Base-by-base conservation (phyloP, 148 eudicot genomes). In the Nepenthes gracilis region DNA sequence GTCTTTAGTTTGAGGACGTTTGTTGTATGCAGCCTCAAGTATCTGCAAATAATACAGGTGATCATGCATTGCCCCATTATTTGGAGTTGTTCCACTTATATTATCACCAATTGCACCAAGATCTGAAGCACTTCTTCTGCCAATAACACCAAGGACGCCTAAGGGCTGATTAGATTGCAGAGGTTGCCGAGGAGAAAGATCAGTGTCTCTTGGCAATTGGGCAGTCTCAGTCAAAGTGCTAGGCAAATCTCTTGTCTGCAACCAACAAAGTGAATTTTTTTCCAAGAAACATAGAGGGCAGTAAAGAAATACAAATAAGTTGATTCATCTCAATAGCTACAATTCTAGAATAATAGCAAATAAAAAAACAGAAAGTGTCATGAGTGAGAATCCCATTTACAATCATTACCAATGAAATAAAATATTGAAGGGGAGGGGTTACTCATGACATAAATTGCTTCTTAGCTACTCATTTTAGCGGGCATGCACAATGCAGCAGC, bases 41-140 rank as follows among this genome's bases (percentile, higher is more conserved):
- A 93, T 93, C 77, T 86, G 88, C 67, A 80, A 63, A 79, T 77
- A 82, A 76, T 84, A 75, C 32, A 69, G 63, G 54, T 78, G 85
- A 70, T 93, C 99, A 73, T 81, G 95, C 72, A 78, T 68, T 63
- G 70, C 84, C 49, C 80, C 91, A 53, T 83, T 76, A 66, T 64
- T 89, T 55, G 80, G 66, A 67, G 80, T 62, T 57, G 85, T 73
- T 59, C 83, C 90, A 63, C 85, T 68, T 32, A 92, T 72, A 75
- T 72, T 83, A 73, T 92, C 94, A 62, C 98, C 99, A 72, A 89
- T 81, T 4, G 96, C 81, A 38, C 96, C 99, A 61, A 93, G 92
- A 70, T 89, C 96, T 51, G 99, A 72, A 57, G 83, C 84, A 75
- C 99, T 86, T 80, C 85, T 88, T 71, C 92, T 80, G 70, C 96